These are phyloP conservation scores for Glaciozyma martinii DNA, from an alignment of 768 basidiomycete genomes.

Conservation along the genomic window DNA sequence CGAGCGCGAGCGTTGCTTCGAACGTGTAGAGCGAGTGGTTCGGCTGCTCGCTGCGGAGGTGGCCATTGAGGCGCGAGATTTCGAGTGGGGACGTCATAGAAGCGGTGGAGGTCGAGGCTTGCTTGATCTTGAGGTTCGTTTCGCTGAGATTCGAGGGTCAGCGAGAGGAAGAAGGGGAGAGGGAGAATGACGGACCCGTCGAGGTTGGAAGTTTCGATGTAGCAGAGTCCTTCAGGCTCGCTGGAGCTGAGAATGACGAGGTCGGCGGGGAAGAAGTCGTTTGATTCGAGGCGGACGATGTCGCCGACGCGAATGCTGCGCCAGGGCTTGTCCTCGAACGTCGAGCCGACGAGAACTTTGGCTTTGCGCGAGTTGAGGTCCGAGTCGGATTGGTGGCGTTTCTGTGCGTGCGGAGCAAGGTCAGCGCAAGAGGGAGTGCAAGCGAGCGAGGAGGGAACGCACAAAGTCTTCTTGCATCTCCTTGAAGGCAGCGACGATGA, in stretches of 20 bases:
- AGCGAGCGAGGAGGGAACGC: constrained; percentile 37
- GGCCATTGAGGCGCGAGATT: constrained; percentile 64
- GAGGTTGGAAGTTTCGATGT: constrained; percentile 94
- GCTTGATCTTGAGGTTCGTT: constrained; percentile 98
- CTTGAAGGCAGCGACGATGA: constrained; percentile 90
- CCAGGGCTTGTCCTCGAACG: constrained; percentile 73
- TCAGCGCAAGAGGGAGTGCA: background rate
- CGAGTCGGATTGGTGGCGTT: constrained; percentile 90
- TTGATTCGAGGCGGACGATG: constrained; percentile 75
- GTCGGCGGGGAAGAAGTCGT: constrained; percentile 95
- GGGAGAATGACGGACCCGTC: constrained; percentile 60
- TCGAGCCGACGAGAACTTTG: constrained; percentile 59
- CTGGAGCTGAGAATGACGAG: constrained; percentile 75
- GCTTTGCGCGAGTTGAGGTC: constrained; percentile 77
- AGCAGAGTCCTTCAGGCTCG: constrained; percentile 94
- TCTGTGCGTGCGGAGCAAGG: constrained; percentile 39
- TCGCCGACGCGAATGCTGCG: constrained; percentile 83
- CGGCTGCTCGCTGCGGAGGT: constrained; percentile 87
- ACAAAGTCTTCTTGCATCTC: constrained; percentile 91
- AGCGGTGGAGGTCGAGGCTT: constrained; percentile 74
- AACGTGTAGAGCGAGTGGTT: constrained; percentile 97
- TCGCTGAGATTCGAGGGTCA: constrained; percentile 49
- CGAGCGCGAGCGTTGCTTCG: constrained; percentile 49
- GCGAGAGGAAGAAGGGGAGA: background rate
- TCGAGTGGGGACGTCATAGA: constrained; percentile 66